Conservation (phyloP, 306 rosid genomes). For the Luffa aegyptiaca region DNA sequence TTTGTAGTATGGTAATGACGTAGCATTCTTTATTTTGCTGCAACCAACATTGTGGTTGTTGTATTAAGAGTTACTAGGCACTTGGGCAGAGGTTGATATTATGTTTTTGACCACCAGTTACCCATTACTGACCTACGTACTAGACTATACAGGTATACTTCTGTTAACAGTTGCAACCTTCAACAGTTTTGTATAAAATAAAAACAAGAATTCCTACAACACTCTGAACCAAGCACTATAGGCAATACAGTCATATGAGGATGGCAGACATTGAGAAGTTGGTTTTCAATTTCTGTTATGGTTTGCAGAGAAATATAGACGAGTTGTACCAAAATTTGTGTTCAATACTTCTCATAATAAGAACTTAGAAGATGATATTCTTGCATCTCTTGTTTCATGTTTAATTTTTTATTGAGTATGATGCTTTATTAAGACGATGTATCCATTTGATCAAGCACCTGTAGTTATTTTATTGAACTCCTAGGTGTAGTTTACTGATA, state of each 20-base stretch:
- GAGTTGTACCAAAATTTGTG: background rate
- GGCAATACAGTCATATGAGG: background rate
- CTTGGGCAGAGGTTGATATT: background rate
- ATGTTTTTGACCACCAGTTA: background rate
- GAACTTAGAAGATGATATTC: background rate
- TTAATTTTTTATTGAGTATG: background rate
- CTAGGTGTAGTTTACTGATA: background rate
- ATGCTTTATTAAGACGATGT: background rate
- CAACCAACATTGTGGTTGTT: background rate
- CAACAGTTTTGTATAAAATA: background rate
- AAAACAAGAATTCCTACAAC: background rate
- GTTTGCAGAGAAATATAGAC: background rate
- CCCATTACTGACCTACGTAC: background rate
- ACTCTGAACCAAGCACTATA: background rate
- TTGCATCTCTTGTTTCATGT: background rate
- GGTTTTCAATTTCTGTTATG: background rate
- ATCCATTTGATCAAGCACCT: too few species aligned
- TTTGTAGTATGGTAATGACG: background rate
- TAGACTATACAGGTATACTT: background rate
- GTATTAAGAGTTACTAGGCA: background rate
- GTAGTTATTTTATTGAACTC: too few species aligned
- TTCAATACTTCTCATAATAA: background rate
- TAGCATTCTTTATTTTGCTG: background rate
- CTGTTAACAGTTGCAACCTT: background rate
- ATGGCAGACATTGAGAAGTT: background rate